A percentile compares a stretch with the other conserved stretches of the same genome.
Evolutionary conservation across 2,329 filamentous ascomycete genomes (phyloP).

Genomic region (Xylariaceae sp.): DNA sequence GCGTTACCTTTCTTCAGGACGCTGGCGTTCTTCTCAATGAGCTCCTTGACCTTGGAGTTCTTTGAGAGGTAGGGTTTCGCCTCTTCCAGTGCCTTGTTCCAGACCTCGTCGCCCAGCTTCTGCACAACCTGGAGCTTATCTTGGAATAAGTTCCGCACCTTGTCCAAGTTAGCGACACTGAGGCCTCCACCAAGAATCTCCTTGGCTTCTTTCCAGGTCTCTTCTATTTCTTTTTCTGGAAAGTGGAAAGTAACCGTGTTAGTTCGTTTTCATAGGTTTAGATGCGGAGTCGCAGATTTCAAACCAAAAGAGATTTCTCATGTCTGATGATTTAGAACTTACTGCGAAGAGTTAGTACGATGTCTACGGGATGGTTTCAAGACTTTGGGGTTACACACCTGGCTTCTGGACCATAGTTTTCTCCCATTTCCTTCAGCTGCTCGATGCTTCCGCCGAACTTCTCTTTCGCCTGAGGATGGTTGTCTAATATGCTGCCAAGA

Average conservation of each 20-base stretch:
- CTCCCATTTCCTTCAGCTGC: constrained; percentile 64
- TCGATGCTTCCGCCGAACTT: constrained; percentile 66
- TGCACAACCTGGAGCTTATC: constrained; percentile 66
- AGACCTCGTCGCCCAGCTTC: constrained; percentile 67
- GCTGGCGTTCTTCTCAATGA: constrained; percentile 68
- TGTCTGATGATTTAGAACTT: too few species aligned
- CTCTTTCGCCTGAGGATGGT: constrained; percentile 70
- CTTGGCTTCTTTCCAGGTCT: constrained; percentile 64
- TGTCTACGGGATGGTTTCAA: too few species aligned
- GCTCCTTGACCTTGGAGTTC: constrained; percentile 69
- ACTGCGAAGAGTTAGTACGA: too few species aligned
- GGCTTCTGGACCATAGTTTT: constrained; percentile 69
- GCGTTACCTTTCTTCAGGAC: constrained; percentile 64
- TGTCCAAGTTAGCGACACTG: constrained; percentile 47
- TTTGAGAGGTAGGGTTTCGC: constrained; percentile 71
- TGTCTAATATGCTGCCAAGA: constrained; percentile 62
- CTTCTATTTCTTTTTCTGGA: constrained; percentile 63
- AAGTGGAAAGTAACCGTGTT: too few species aligned
- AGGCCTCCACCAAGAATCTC: constrained; percentile 62
- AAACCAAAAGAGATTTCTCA: too few species aligned
- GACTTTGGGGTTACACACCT: constrained; percentile 26
- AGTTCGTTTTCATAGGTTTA: too few species aligned
- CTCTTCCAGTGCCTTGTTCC: constrained; percentile 67
- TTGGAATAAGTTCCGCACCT: constrained; percentile 59
- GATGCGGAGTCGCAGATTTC: too few species aligned